Evolutionary conservation across 2,329 filamentous ascomycete genomes (phyloP).

Genomic region (Colletotrichum cordylinicola): DNA sequence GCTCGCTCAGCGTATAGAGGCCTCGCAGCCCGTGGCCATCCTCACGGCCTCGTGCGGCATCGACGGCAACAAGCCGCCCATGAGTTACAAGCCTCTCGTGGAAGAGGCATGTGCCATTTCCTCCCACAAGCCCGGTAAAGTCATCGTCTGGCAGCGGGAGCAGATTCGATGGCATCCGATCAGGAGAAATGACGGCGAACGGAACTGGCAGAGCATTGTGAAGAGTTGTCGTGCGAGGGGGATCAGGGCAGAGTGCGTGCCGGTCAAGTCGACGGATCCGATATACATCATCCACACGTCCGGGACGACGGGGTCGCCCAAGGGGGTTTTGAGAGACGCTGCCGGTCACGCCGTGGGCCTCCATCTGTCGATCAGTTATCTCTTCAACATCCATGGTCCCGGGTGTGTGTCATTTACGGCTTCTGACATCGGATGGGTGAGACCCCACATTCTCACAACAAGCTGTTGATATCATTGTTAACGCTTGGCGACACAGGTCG

Average conservation of each 20-base stretch:
- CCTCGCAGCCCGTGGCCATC: conserved; percentile 75
- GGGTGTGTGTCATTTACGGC: conserved; percentile 79
- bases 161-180: conserved; percentile 76
- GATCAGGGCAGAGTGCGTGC: conserved; percentile 75
- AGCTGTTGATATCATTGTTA: not conserved
- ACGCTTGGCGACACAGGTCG: conserved; percentile 35
- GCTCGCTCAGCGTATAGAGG: conserved; percentile 87
- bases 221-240: conserved; percentile 72
- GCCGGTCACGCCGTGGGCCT: conserved; percentile 88
- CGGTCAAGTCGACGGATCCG: conserved; percentile 77
- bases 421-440: conserved; percentile 87
- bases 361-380: conserved; percentile 79
- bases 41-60: conserved; percentile 93
- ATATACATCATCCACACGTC: conserved; percentile 94
- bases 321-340: conserved; percentile 82
- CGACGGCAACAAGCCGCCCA: conserved; percentile 81
- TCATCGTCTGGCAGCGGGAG: conserved; percentile 85
- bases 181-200: conserved; percentile 70
- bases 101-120: conserved; percentile 74
- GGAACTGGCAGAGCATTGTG: conserved; percentile 80
- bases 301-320: conserved; percentile 81
- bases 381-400: conserved; percentile 83
- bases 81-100: conserved; percentile 79
- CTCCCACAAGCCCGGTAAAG: conserved; percentile 72
- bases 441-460: not conserved